phyloP scores from a whole-genome alignment of 768 basidiomycete genomes.

The Lanmaoa rubissima region DNA sequence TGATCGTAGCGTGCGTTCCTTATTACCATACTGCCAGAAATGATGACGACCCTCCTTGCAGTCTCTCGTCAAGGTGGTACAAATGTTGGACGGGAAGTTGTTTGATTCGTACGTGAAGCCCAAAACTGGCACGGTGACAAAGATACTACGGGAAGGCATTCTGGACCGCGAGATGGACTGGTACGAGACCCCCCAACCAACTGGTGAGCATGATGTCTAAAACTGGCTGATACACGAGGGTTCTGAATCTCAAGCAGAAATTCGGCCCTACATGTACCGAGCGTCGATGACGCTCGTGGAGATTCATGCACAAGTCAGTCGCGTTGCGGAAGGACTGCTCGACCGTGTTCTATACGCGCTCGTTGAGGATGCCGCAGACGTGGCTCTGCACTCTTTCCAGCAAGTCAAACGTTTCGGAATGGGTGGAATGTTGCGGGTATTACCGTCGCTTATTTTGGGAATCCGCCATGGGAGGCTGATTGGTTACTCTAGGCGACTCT shows the following conservation, averaged over 20 bases:
- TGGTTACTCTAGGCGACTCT: too few species aligned
- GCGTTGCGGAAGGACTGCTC: conserved; percentile 73
- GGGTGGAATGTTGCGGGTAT: conserved; percentile 95
- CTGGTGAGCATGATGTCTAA: conserved; percentile 49
- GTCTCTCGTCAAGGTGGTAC: conserved; percentile 74
- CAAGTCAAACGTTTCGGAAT: conserved; percentile 92
- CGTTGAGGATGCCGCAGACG: conserved; percentile 79
- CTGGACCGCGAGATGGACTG: conserved; percentile 83
- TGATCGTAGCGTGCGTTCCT: conserved; percentile 60
- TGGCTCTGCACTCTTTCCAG: conserved; percentile 82
- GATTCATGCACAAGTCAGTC: conserved; percentile 88
- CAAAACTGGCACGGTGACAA: conserved; percentile 65
- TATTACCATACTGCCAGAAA: neutral
- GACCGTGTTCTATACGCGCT: conserved; percentile 79
- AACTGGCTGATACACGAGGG: neutral
- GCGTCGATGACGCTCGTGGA: conserved; percentile 84
- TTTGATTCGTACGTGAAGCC: conserved; percentile 88
- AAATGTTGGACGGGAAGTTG: conserved; percentile 82
- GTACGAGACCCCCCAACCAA: conserved; percentile 91
- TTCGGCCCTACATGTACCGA: conserved; percentile 92
- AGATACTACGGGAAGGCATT: conserved; percentile 76
- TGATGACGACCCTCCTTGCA: conserved; percentile 26
- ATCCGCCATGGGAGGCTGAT: neutral
- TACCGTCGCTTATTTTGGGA: neutral
- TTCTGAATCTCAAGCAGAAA: conserved; percentile 53